Conservation (phyloP, 495 filamentous ascomycete genomes). For the Aspergillus carlsbadensis region DNA sequence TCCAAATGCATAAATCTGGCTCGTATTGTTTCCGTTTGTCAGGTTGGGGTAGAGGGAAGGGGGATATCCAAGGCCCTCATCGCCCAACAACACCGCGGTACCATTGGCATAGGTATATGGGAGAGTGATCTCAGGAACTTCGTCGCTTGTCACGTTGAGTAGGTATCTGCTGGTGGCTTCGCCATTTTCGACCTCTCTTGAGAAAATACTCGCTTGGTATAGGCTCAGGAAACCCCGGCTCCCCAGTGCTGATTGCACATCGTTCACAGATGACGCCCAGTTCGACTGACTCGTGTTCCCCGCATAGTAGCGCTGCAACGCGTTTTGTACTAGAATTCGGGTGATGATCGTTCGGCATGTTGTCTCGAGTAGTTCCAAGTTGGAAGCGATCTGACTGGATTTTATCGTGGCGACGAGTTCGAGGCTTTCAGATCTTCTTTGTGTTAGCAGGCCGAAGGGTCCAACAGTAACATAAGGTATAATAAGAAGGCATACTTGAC, state of each 20-base stretch:
- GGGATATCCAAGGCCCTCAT: slow-evolving; percentile 61
- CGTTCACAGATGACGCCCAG: slow-evolving; percentile 54
- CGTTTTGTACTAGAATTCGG: slow-evolving; percentile 62
- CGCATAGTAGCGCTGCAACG: slow-evolving; percentile 60
- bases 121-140: slow-evolving; percentile 47
- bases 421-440: slow-evolving; percentile 52
- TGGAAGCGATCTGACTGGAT: slow-evolving; percentile 73
- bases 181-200: slow-evolving; percentile 55
- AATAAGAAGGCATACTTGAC: slow-evolving; percentile 46
- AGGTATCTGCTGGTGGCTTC: slow-evolving; percentile 35
- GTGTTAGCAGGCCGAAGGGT: neutral
- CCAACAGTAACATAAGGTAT: too few species aligned
- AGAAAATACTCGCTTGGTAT: slow-evolving; percentile 66
- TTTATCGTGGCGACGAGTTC: slow-evolving; percentile 82
- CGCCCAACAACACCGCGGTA: slow-evolving; percentile 54
- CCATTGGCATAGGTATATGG: slow-evolving; percentile 60
- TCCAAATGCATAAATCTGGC: slow-evolving; percentile 35
- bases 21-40: slow-evolving; percentile 52
- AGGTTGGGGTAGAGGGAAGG: slow-evolving; percentile 71
- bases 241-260: slow-evolving; percentile 62
- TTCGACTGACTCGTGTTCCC: slow-evolving; percentile 52
- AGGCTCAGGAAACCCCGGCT: slow-evolving; percentile 43
- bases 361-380: slow-evolving; percentile 70
- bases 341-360: slow-evolving; percentile 65
- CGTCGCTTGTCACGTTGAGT: slow-evolving; percentile 58